Evolutionary conservation across 1,284 basidiomycete species (phyloP), one percentile per base, ranked within the genome.

Genomic region (Flammula alnicola): DNA sequence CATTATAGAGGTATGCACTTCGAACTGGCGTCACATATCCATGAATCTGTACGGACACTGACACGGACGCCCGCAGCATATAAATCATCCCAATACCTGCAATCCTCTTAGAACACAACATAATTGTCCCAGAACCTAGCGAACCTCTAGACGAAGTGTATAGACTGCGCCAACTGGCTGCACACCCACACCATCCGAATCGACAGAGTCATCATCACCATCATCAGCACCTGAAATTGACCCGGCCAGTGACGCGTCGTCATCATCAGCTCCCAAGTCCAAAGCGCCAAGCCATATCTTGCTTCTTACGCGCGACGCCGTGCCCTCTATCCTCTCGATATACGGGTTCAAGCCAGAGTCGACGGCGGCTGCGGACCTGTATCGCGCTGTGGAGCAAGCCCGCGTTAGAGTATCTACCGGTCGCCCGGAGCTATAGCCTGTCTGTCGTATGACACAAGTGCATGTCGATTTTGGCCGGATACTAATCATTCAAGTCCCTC

Each of bases 61-160:
- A n/a, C n/a, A n/a, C n/a, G n/a, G n/a, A 22, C 4, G 5, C 26
- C 5, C 10, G 27, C 55, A 91, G 89, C 89, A 14, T 88, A 83
- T 68, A 84, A 78, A 65, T 81, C 85, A 8, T 88, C 88, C 3
- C 75, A 81, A 58, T 90, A 89, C 65, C 70, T 92, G 2, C 70
- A 80, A 54, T 71, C 20, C 78, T 91, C 38, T 60, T 91, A 40
- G 70, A 80, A 30, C 68, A 72, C 30, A 77, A 77, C 3, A 66
- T 75, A 19, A 79, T 92, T 44, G 68, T 79, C 6, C 81, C 86
- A 2, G 65, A 81, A 58, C 64, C 77, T 16, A 81, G 75, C 60
- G 49, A 69, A 49, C 68, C 69, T 14, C 76, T 91, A 22, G 85
- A 91, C 54, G 58, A 61, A 10, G 67, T 89, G 39, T 90, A 91